A percentile compares a stretch with the other conserved stretches of the same genome.
These are phyloP conservation scores for Cytospora paraplurivora DNA, from an alignment of 2,329 filamentous ascomycete species.

Conservation along the genomic window DNA sequence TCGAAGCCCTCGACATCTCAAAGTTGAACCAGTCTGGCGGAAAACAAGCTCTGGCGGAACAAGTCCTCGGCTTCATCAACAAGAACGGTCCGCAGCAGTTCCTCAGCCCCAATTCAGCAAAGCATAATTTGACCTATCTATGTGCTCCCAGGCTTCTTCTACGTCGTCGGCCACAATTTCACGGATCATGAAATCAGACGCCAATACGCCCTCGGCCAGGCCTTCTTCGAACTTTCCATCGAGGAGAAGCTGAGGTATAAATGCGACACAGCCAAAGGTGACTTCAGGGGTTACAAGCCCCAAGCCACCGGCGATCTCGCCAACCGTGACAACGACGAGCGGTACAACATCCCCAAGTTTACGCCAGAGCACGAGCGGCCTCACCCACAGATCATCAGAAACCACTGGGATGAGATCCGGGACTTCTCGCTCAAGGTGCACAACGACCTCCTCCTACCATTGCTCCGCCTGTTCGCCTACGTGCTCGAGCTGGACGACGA, in stretches of 20 bases:
- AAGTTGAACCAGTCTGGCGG: conserved; percentile 31
- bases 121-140: conserved; percentile 1
- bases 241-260: conserved; percentile 31
- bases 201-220: conserved; percentile 25
- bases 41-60: conserved; percentile 31
- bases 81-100: conserved; percentile 30
- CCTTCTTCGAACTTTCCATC: conserved; percentile 23
- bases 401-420: conserved; percentile 35
- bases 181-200: conserved; percentile 20
- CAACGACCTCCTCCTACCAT: conserved; percentile 30
- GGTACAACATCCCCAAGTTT: conserved; percentile 35
- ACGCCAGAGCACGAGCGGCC: conserved; percentile 31
- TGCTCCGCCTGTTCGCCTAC: conserved; percentile 29
- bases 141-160: conserved; percentile 31
- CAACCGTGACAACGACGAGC: conserved; percentile 32
- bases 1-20: conserved; percentile 34
- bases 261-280: conserved; percentile 35
- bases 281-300: conserved; percentile 36
- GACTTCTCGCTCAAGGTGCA: conserved; percentile 30
- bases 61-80: conserved; percentile 34
- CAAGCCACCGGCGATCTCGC: conserved; percentile 32
- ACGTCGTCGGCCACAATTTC: conserved; percentile 32
- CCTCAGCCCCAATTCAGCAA: too few species aligned
- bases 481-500: conserved; percentile 36
- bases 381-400: conserved; percentile 32